Conservation (phyloP, 2,329 filamentous ascomycete species). For the Colletotrichum echinochloae region DNA sequence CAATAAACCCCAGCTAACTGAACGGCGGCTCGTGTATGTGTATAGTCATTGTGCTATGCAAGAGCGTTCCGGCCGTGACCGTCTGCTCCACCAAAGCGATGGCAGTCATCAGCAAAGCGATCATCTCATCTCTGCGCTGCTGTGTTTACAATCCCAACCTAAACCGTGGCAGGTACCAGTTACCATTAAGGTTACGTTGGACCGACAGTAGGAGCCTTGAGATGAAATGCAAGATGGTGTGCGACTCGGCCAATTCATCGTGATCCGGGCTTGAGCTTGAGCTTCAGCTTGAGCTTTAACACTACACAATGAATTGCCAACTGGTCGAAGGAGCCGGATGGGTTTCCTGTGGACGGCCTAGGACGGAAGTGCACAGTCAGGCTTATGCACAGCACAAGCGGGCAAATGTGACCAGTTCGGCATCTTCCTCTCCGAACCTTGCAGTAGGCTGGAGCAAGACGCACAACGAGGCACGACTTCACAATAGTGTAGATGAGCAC, state of each 20-base stretch:
- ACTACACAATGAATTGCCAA: neutral
- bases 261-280: neutral
- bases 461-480: neutral
- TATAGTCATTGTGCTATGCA: neutral
- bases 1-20: neutral
- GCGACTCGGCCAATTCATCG: neutral
- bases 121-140: neutral
- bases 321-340: too few relatives aligned
- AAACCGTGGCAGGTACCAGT: neutral
- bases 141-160: neutral
- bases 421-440: constrained; percentile 18
- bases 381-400: constrained; percentile 2
- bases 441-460: constrained; percentile 7
- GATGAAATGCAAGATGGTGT: constrained; percentile 10
- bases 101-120: neutral
- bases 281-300: neutral
- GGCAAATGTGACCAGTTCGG: constrained; percentile 6
- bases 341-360: neutral
- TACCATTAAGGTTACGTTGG: neutral
- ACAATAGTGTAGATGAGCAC: neutral
- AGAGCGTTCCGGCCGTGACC: neutral
- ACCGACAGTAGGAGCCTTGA: neutral
- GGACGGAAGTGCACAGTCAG: neutral
- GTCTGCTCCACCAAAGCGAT: neutral
- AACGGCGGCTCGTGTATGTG: neutral